Conservation (phyloP, 345 rosid species). For the Brassica cretica region DNA sequence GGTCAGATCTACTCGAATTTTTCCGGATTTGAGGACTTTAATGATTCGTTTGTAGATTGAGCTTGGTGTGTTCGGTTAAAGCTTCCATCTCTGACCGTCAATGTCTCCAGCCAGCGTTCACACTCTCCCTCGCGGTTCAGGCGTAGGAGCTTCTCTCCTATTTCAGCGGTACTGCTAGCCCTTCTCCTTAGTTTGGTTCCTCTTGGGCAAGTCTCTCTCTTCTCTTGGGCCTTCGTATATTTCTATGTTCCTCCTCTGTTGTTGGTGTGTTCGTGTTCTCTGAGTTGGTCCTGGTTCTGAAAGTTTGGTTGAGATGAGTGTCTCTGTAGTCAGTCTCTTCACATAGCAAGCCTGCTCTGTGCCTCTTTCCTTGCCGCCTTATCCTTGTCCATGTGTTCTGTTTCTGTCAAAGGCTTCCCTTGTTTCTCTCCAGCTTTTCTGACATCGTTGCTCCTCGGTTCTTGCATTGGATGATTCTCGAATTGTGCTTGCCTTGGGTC, state of each 20-base stretch:
- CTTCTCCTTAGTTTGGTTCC: not conserved
- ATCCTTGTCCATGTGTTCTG: not conserved
- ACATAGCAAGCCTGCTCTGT: not conserved
- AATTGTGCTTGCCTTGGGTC: not conserved
- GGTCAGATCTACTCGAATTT: not conserved
- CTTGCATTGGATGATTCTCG: not conserved
- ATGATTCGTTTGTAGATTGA: no score
- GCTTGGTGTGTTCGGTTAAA: no score
- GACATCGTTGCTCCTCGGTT: not conserved
- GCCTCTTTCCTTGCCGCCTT: not conserved
- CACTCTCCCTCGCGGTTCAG: no score
- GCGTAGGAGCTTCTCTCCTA: no score
- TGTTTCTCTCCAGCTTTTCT: not conserved
- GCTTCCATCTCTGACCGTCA: no score
- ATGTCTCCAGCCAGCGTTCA: no score
- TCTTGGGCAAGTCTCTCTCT: not conserved
- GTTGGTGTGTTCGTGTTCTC: not conserved
- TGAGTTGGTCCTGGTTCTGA: not conserved
- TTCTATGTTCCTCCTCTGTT: not conserved
- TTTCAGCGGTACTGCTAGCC: not conserved
- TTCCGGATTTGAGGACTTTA: not conserved
- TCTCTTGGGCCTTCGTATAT: not conserved
- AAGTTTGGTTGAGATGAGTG: not conserved
- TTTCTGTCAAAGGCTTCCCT: not conserved
- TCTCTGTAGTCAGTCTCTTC: not conserved